Percentiles rank a stretch among this genome's conserved stretches.
Evolutionary conservation across 1,284 basidiomycete genomes (phyloP).

Genomic region (Ustilago crameri): DNA sequence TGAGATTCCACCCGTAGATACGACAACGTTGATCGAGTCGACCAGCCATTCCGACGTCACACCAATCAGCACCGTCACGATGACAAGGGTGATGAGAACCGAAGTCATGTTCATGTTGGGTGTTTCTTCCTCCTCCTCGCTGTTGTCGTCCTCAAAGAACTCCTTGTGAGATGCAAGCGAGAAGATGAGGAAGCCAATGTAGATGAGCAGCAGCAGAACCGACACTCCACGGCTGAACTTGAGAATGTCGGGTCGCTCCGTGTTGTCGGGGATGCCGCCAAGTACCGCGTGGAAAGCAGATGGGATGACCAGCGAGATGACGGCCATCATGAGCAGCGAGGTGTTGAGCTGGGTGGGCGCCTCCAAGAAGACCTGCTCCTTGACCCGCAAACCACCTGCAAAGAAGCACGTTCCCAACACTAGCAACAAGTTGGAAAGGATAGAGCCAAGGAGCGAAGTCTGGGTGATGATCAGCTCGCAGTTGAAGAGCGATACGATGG

Average conservation of each 20-base stretch:
- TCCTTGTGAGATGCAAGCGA: conserved; percentile 53
- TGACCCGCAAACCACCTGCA: conserved; percentile 56
- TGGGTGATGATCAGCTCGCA: conserved; percentile 62
- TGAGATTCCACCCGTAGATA: conserved; percentile 37
- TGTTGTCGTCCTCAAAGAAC: conserved; percentile 48
- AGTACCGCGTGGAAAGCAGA: conserved; percentile 61
- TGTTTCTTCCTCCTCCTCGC: conserved; percentile 53
- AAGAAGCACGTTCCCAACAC: conserved; percentile 63
- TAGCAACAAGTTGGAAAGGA: conserved; percentile 59
- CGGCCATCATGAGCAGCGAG: conserved; percentile 59
- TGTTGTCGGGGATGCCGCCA: conserved; percentile 44
- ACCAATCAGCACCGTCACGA: conserved; percentile 56
- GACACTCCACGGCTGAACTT: conserved; percentile 55
- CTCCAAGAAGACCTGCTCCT: conserved; percentile 52
- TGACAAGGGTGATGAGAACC: conserved; percentile 45
- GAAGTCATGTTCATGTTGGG: conserved; percentile 53
- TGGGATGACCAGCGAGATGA: conserved; percentile 61
- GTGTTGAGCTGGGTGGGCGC: conserved; percentile 56
- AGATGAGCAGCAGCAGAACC: conserved; percentile 59
- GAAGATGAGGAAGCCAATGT: conserved; percentile 59
- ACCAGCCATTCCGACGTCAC: conserved; percentile 64
- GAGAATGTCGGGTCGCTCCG: conserved; percentile 56
- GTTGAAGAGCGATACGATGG: conserved; percentile 62
- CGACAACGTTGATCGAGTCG: conserved; percentile 51
- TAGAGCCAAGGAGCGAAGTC: conserved; percentile 59